Evolutionary conservation across 345 rosid genomes (phyloP).

Genomic region (Salix caprea): DNA sequence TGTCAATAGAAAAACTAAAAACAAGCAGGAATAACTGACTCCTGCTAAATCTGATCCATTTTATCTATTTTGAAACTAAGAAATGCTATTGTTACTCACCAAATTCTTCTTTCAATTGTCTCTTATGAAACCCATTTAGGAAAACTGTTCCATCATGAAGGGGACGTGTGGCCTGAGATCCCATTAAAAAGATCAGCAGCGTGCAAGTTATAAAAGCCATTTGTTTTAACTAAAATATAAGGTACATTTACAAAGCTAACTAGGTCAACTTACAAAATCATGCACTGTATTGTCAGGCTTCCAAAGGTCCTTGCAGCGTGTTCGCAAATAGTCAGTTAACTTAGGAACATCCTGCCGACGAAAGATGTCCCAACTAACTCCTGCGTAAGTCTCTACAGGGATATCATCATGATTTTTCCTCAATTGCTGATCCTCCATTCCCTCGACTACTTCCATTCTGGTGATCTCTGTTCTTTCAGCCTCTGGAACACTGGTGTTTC

Average conservation of each 20-base stretch:
- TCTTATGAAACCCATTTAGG: constrained; percentile 54
- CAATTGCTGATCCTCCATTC: constrained; percentile 15
- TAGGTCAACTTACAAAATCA: constrained; percentile 48
- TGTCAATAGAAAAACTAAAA: neutral
- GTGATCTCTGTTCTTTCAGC: neutral
- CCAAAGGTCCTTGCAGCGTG: constrained; percentile 40
- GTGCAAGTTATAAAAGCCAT: constrained; percentile 9
- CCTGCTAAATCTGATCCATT: neutral
- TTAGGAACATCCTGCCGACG: constrained; percentile 74
- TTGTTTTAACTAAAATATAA: constrained; percentile 1
- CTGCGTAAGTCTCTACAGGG: constrained; percentile 30
- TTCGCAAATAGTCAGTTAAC: constrained; percentile 50
- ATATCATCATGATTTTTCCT: constrained; percentile 15
- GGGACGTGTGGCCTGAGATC: constrained; percentile 49
- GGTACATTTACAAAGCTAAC: constrained; percentile 5
- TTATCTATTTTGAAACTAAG: neutral
- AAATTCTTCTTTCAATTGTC: constrained; percentile 64
- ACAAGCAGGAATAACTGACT: neutral
- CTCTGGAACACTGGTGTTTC: neutral
- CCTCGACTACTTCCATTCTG: constrained; percentile 1
- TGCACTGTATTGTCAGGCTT: constrained; percentile 18
- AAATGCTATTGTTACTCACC: constrained; percentile 43
- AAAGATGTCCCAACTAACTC: constrained; percentile 82
- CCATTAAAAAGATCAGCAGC: constrained; percentile 20
- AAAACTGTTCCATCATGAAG: constrained; percentile 63